Evolutionary conservation across 1,139 yeast species (phyloP).

Genomic region (Protomyces lactucae-debilis): DNA sequence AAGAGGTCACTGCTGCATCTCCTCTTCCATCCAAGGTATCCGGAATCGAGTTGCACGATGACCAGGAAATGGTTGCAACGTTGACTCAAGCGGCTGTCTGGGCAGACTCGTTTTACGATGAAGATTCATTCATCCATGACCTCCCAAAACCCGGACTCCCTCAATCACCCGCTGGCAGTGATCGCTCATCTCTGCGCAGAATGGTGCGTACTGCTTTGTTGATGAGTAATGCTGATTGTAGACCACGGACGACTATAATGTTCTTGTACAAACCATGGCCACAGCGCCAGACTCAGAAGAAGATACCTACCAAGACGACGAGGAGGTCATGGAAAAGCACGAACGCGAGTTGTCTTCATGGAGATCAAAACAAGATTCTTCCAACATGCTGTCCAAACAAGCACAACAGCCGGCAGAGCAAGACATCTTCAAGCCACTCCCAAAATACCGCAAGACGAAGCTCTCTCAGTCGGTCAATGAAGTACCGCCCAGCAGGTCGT

Average conservation of each 20-base stretch:
- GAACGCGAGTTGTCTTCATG: not conserved
- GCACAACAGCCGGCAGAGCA: not conserved
- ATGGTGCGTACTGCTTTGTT: not conserved
- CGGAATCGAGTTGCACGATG: not conserved
- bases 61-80: not conserved
- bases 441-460: not conserved
- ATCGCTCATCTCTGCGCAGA: not conserved
- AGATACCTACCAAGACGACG: not conserved
- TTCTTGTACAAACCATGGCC: not conserved
- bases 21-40: not conserved
- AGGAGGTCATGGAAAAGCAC: not conserved
- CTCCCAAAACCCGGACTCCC: not conserved
- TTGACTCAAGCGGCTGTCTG: not conserved
- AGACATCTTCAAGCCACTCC: not conserved
- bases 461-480: not conserved
- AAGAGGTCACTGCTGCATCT: not conserved
- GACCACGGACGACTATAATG: not conserved
- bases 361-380: not conserved
- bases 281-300: not conserved
- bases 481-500: not conserved
- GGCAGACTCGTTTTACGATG: not conserved
- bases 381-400: not conserved
- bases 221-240: not conserved
- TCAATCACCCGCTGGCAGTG: not conserved
- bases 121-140: not conserved